These are phyloP conservation scores for Auricularia sp. DNA, from an alignment of 768 basidiomycete genomes.

Conservation along the genomic window DNA sequence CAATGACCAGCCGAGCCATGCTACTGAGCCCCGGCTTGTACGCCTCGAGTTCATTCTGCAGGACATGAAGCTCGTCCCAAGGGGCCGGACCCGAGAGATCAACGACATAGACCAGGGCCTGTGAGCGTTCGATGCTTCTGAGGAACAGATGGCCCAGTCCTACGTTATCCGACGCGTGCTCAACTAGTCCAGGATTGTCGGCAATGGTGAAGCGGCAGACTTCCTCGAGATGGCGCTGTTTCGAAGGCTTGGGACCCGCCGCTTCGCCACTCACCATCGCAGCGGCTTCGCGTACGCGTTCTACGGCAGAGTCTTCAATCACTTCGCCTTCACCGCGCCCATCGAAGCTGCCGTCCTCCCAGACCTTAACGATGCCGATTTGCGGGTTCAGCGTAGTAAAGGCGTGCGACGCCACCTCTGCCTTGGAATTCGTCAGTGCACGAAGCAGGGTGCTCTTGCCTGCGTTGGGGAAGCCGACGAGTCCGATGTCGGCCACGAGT, in stretches of 20 bases:
- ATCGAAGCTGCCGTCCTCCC: conserved; percentile 64
- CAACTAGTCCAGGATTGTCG: conserved; percentile 92
- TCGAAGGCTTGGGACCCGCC: conserved; percentile 2
- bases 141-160: conserved; percentile 93
- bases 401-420: conserved; percentile 80
- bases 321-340: conserved; percentile 36
- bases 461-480: conserved; percentile 94
- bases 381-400: conserved; percentile 96
- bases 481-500: conserved; percentile 85
- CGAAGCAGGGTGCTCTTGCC: conserved; percentile 88
- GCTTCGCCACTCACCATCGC: conserved; percentile 8
- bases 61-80: conserved; percentile 62
- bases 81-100: conserved; percentile 71
- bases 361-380: conserved; percentile 79
- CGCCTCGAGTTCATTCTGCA: conserved; percentile 76
- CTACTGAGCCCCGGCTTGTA: conserved; percentile 70
- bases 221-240: conserved; percentile 43
- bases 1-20: conserved; percentile 72
- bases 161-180: conserved; percentile 74
- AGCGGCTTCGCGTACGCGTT: conserved; percentile 7
- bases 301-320: conserved; percentile 13
- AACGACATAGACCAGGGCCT: conserved; percentile 85
- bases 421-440: conserved; percentile 76
- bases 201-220: conserved; percentile 87
- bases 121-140: conserved; percentile 84